phyloP scores from a whole-genome alignment of 768 basidiomycete genomes.

The Chalciporus chontae region DNA sequence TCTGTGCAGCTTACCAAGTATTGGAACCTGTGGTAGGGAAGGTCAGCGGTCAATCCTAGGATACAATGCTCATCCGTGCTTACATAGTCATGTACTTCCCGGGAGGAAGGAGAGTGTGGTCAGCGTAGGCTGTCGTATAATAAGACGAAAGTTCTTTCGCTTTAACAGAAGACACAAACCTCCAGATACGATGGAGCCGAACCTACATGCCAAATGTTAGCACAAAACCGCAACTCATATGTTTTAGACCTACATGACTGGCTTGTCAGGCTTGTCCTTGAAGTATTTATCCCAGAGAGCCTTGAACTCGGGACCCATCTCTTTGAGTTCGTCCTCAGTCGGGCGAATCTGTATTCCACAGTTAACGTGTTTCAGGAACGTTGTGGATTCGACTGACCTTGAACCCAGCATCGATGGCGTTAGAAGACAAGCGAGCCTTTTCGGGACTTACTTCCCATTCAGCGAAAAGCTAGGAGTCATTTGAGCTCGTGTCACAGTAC shows the following conservation, averaged over 20 bases:
- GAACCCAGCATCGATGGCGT: conserved; percentile 73
- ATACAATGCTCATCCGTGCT: conserved; percentile 20
- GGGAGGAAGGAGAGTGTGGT: conserved; percentile 66
- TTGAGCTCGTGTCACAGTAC: neutral
- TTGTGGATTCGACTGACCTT: conserved; percentile 39
- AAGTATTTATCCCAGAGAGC: conserved; percentile 66
- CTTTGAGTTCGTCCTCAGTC: conserved; percentile 63
- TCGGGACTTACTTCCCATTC: conserved; percentile 68
- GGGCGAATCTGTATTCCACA: conserved; percentile 54
- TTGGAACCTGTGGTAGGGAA: conserved; percentile 43
- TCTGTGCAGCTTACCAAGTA: conserved; percentile 38
- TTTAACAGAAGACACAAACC: conserved; percentile 28
- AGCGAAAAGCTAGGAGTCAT: conserved; percentile 41
- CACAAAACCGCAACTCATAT: neutral
- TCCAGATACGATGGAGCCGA: conserved; percentile 65
- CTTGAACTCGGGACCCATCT: conserved; percentile 78
- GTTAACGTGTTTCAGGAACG: neutral
- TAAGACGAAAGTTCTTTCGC: neutral
- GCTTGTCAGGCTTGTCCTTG: conserved; percentile 79
- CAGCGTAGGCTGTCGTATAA: conserved; percentile 51
- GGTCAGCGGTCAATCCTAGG: conserved; percentile 23
- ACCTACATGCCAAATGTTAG: conserved; percentile 31
- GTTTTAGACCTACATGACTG: conserved; percentile 50
- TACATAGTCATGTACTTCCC: conserved; percentile 68
- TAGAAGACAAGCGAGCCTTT: conserved; percentile 65